Conservation (phyloP, 2,329 filamentous ascomycete species). For the Aspergillus calidoustus region DNA sequence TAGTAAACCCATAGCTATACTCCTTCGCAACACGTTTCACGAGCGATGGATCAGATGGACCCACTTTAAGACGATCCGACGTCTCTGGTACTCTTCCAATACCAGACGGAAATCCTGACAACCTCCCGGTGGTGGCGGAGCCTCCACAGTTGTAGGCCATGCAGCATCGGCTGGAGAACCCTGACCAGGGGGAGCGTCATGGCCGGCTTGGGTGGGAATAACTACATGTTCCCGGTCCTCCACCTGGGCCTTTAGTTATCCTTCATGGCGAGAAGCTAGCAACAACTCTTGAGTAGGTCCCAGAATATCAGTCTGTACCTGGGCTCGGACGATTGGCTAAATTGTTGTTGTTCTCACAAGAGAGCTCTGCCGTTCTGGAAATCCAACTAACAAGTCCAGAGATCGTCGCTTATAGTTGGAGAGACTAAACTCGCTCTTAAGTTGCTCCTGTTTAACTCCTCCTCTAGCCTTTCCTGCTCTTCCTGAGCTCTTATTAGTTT, state of each 20-base stretch:
- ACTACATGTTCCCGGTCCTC: background rate
- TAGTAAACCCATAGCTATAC: background rate
- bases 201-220: background rate
- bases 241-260: background rate
- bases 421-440: too few relatives aligned
- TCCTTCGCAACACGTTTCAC: constrained; percentile 3
- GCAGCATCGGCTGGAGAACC: background rate
- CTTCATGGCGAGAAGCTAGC: background rate
- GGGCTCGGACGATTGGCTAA: too few relatives aligned
- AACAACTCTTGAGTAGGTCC: background rate
- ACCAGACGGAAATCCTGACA: background rate
- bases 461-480: too few relatives aligned
- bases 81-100: background rate
- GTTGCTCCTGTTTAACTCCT: too few relatives aligned
- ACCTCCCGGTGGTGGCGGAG: background rate
- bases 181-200: background rate
- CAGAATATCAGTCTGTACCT: too few relatives aligned
- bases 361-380: too few relatives aligned
- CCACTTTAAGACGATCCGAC: background rate
- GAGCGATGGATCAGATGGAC: background rate
- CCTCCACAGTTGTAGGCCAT: background rate
- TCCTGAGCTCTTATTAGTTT: too few relatives aligned
- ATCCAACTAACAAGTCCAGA: too few relatives aligned
- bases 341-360: too few relatives aligned
- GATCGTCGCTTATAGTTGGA: too few relatives aligned